A percentile compares a stretch with the other conserved stretches of the same genome.
phyloP scores from a whole-genome alignment of 2,329 filamentous ascomycete genomes.

The Hypoxylon sp. region DNA sequence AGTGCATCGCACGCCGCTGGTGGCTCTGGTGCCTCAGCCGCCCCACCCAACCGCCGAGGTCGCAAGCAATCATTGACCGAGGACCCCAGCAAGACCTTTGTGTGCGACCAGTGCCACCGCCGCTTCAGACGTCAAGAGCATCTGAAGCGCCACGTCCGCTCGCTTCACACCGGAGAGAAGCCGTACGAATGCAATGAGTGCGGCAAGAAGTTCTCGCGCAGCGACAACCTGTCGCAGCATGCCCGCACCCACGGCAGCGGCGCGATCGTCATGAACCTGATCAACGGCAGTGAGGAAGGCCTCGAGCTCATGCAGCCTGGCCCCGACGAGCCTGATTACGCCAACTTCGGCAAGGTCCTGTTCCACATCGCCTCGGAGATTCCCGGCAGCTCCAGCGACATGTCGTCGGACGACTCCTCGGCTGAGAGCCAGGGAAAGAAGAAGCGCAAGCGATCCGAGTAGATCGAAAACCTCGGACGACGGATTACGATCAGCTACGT shows the following conservation, averaged over 20 bases:
- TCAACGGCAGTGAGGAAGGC: conserved; percentile 71
- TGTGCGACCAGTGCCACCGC: conserved; percentile 94
- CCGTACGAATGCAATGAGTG: conserved; percentile 97
- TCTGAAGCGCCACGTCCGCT: conserved; percentile 97
- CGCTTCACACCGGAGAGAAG: conserved; percentile 98
- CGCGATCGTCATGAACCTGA: conserved; percentile 88
- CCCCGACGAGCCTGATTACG: conserved; percentile 66
- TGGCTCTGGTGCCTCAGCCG: conserved; percentile 55
- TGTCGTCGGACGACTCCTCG: conserved; percentile 60
- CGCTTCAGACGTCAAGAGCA: conserved; percentile 98
- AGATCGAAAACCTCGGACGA: conserved; percentile 41
- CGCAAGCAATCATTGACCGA: conserved; percentile 98
- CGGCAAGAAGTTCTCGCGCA: conserved; percentile 98
- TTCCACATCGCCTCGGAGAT: conserved; percentile 82
- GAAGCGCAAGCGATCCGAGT: conserved; percentile 81
- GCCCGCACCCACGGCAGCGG: conserved; percentile 91
- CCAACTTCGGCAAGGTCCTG: conserved; percentile 76
- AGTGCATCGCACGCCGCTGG: conserved; percentile 54
- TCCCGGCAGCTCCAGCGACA: conserved; percentile 69
- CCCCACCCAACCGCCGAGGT: conserved; percentile 84
- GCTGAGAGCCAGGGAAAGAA: conserved; percentile 65
- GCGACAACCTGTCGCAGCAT: conserved; percentile 96
- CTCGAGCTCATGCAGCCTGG: conserved; percentile 54
- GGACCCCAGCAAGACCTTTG: conserved; percentile 97
- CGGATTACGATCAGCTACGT: conserved; percentile 32